These are phyloP conservation scores for Mycena galericulata DNA, from an alignment of 768 basidiomycete species.

Conservation along the genomic window DNA sequence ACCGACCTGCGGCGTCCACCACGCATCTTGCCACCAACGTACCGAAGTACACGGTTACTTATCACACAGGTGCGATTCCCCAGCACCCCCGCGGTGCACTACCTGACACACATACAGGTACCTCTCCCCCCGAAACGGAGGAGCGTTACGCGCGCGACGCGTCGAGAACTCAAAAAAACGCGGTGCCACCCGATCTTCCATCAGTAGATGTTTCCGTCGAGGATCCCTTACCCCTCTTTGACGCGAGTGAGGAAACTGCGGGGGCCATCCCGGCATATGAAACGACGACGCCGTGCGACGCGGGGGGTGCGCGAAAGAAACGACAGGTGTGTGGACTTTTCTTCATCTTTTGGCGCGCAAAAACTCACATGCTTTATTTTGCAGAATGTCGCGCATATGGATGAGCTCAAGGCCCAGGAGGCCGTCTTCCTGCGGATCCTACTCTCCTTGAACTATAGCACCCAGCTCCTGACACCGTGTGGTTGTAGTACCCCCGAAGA, in stretches of 20 bases:
- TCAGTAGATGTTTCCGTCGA: neutral
- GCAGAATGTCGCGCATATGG: constrained; percentile 20
- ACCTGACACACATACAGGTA: neutral
- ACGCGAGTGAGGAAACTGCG: neutral
- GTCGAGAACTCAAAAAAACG: no score
- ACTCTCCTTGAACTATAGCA: neutral
- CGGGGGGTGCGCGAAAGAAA: neutral
- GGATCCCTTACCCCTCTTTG: neutral
- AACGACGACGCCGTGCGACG: neutral
- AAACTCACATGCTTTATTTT: neutral
- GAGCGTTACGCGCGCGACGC: neutral
- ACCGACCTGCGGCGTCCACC: neutral
- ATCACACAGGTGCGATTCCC: constrained; percentile 2
- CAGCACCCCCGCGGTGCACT: neutral
- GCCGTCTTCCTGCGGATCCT: constrained; percentile 4
- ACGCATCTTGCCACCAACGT: neutral
- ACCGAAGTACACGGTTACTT: neutral
- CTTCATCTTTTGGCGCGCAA: neutral
- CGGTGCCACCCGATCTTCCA: neutral
- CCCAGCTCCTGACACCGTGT: neutral
- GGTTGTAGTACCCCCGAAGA: neutral
- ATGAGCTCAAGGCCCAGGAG: constrained; percentile 5
- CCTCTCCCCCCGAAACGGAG: neutral
- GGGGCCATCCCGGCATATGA: neutral
- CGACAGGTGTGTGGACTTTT: neutral